phyloP scores from a whole-genome alignment of 352 stramenopile genomes.

The Phytopythium delawarense region DNA sequence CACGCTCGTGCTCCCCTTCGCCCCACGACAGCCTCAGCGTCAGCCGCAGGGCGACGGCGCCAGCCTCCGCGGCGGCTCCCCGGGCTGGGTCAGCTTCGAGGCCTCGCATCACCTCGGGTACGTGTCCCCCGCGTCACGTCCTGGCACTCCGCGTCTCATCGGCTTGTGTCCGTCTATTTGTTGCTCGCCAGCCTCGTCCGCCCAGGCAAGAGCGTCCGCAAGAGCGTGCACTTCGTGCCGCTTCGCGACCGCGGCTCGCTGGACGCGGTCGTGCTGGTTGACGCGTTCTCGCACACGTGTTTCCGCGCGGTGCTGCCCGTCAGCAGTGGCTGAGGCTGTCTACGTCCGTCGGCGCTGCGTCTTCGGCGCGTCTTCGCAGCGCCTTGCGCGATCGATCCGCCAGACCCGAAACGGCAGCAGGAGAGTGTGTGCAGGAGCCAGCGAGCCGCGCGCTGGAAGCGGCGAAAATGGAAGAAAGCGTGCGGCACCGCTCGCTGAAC shows the following conservation, averaged over 20 bases:
- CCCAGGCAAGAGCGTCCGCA: conserved; percentile 49
- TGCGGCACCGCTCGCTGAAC: background rate
- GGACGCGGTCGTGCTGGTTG: conserved; percentile 49
- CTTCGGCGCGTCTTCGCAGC: conserved; percentile 23
- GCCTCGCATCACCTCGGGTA: conserved; percentile 66
- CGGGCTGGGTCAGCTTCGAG: conserved; percentile 52
- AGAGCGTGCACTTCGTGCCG: conserved; percentile 58
- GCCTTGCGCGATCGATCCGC: conserved; percentile 21
- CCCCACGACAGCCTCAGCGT: background rate
- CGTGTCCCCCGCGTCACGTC: background rate
- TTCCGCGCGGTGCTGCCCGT: conserved; percentile 14
- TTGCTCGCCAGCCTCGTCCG: conserved; percentile 22
- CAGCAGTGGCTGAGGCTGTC: background rate
- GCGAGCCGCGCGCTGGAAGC: background rate
- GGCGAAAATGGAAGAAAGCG: background rate
- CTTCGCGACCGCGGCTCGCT: conserved; percentile 36
- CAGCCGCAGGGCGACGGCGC: background rate
- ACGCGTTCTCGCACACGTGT: conserved; percentile 54
- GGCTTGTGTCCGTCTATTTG: no score
- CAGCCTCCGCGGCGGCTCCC: background rate
- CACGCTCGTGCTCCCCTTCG: conserved; percentile 39
- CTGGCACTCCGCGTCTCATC: background rate
- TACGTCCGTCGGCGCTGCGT: conserved; percentile 7
- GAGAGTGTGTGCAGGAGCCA: background rate
- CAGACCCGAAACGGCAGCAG: background rate